These are phyloP conservation scores for Hericium coralloides DNA, from an alignment of 768 basidiomycete genomes.

Conservation along the genomic window DNA sequence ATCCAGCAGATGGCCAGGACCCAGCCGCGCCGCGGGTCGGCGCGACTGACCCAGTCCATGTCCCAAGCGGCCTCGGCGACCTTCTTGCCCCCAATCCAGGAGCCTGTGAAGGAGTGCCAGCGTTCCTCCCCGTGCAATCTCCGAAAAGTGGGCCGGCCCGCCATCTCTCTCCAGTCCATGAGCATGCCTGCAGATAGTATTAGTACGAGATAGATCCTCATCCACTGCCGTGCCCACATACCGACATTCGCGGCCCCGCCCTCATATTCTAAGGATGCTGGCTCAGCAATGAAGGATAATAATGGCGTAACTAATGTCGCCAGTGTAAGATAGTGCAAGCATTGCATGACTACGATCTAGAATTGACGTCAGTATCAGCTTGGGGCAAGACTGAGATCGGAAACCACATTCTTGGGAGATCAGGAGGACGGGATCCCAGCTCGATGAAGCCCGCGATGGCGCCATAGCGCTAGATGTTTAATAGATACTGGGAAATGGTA, in stretches of 20 bases:
- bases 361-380: background rate
- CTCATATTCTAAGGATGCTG: conserved; percentile 59
- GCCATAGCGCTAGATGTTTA: conserved; percentile 20
- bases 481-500: background rate
- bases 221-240: conserved; percentile 24
- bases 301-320: conserved; percentile 75
- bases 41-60: conserved; percentile 45
- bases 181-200: conserved; percentile 53
- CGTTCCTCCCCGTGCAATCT: conserved; percentile 53
- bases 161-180: conserved; percentile 98
- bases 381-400: background rate
- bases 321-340: conserved; percentile 88
- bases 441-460: conserved; percentile 31
- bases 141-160: conserved; percentile 69
- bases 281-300: conserved; percentile 65
- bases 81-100: conserved; percentile 75
- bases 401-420: conserved; percentile 64
- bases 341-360: conserved; percentile 90
- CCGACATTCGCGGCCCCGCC: conserved; percentile 77
- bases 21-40: conserved; percentile 83
- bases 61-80: conserved; percentile 50
- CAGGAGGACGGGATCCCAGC: conserved; percentile 87
- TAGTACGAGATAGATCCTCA: too few relatives aligned
- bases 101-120: conserved; percentile 61
- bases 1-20: conserved; percentile 85